Conservation (phyloP, 2,329 filamentous ascomycete genomes). For the Anthostomella pinea region DNA sequence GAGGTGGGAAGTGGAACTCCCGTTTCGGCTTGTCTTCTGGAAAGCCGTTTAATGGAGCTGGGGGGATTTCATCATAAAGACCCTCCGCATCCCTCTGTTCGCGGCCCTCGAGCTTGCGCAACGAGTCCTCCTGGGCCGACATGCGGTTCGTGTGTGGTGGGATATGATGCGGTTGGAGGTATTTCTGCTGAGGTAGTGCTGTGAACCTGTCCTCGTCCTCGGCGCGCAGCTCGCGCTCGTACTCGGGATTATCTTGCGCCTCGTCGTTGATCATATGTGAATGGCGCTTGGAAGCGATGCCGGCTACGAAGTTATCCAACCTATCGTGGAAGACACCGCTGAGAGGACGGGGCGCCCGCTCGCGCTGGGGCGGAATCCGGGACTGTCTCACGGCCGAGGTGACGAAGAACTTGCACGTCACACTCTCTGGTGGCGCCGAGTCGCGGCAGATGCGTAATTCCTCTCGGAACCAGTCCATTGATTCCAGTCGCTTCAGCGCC, state of each 20-base stretch:
- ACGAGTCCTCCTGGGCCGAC: slow-evolving; percentile 44
- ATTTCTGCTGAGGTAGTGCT: slow-evolving; percentile 69
- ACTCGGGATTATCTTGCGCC: slow-evolving; percentile 73
- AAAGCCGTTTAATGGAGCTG: slow-evolving; percentile 21
- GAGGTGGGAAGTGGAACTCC: slow-evolving; percentile 58
- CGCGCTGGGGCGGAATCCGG: slow-evolving; percentile 27
- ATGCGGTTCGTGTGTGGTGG: slow-evolving; percentile 34
- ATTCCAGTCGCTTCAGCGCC: slow-evolving; percentile 85
- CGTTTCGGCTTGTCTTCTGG: slow-evolving; percentile 36
- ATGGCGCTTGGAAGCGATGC: slow-evolving; percentile 82
- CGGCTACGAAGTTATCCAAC: slow-evolving; percentile 82
- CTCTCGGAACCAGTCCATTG: slow-evolving; percentile 97
- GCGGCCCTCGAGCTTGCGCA: slow-evolving; percentile 48
- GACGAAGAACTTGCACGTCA: slow-evolving; percentile 93
- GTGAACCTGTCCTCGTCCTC: slow-evolving; percentile 85
- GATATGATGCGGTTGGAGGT: slow-evolving; percentile 54
- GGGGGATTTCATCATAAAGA: slow-evolving; percentile 13
- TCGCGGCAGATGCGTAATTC: slow-evolving; percentile 90
- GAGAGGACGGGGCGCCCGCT: slow-evolving; percentile 58
- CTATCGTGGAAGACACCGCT: slow-evolving; percentile 80
- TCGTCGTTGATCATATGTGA: slow-evolving; percentile 80
- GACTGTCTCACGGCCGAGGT: slow-evolving; percentile 67
- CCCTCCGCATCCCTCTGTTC: slow-evolving; percentile 43
- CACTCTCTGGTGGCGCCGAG: slow-evolving; percentile 80
- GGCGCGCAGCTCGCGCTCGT: slow-evolving; percentile 72